Evolutionary conservation across 1,284 basidiomycete genomes (phyloP), one percentile per base, ranked within the genome.

Genomic region (Singerocomus rubriflavus): DNA sequence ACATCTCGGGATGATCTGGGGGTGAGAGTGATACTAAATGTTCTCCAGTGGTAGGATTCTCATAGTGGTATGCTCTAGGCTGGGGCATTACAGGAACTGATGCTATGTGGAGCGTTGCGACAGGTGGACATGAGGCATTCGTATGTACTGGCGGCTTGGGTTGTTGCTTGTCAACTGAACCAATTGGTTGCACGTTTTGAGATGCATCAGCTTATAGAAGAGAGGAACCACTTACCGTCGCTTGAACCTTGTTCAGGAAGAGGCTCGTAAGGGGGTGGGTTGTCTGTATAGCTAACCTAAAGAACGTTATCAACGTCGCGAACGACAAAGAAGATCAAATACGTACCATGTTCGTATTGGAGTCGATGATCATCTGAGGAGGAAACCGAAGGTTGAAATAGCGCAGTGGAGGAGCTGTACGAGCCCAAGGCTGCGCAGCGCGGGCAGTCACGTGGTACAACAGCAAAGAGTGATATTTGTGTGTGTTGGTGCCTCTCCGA

Each of bases 1-100:
- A 59, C 88, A 90, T 90, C 68, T 88, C 81, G 0, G 88, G 89
- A 62, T 91, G 83, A 54, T 81, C 74, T 1, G 88, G 88, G 0
- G 88, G 84, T 2, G 89, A 71, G 3, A 78, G 66, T 2, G 81
- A 78, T 5, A 72, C 64, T 36, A 81, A 44, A n/a, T 69, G 62
- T 29, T 79, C 72, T n/a, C 74, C 73, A 0, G 76, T 78, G 2
- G 38, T 33, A 7, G 79, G 75, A 57, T 79, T 73, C 39, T 77
- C 60, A 57, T 75, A 75, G 54, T 71, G 58, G n/a, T 69, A 69
- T 33, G 70, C 50, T 40, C 50, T 59, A 5, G 65, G 64, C 31
- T 69, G 59, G 5, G 62, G 64, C 62, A 67, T 64, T n/a, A 53
- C 40, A 5, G 60, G 68, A 4, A 56, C 57, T 5, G 68, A 51